Evolutionary conservation across 2,329 filamentous ascomycete species (phyloP).

Genomic region (Xylaria arbuscula): DNA sequence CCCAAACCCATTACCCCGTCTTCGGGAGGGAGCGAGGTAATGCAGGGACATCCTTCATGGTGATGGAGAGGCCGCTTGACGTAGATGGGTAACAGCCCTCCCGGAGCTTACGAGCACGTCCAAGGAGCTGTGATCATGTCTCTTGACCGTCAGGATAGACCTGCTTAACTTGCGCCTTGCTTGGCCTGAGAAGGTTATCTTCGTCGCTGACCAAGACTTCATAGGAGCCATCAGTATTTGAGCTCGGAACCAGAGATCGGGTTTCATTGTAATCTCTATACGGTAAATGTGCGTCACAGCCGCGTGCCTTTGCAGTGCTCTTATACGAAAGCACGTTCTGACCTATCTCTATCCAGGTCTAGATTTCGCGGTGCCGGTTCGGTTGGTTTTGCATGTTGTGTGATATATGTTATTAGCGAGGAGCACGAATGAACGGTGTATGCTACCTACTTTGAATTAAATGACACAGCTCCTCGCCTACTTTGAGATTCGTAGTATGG

Average conservation of each 20-base stretch:
- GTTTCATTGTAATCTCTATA: slow-evolving; percentile 1
- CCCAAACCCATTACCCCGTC: slow-evolving; percentile 1
- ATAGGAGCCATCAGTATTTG: slow-evolving; percentile 9
- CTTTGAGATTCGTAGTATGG: too few relatives aligned
- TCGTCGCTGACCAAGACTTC: slow-evolving; percentile 4
- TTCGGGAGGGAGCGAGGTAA: slow-evolving; percentile 5
- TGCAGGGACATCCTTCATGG: slow-evolving; percentile 15
- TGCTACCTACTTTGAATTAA: too few relatives aligned
- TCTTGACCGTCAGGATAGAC: slow-evolving; percentile 1
- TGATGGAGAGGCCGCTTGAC: not conserved
- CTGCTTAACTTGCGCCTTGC: slow-evolving; percentile 4
- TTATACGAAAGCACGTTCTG: too few relatives aligned
- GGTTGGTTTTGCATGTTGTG: too few relatives aligned
- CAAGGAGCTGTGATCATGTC: slow-evolving; percentile 6
- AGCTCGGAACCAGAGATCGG: not conserved
- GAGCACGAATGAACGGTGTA: too few relatives aligned
- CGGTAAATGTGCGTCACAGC: too few relatives aligned
- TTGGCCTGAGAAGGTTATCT: slow-evolving; percentile 13
- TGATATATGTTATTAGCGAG: too few relatives aligned
- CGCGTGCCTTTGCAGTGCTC: too few relatives aligned
- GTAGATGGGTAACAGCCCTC: slow-evolving; percentile 7
- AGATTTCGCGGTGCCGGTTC: too few relatives aligned
- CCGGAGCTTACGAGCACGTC: slow-evolving; percentile 3
- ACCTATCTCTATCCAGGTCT: too few relatives aligned
- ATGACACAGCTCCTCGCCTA: too few relatives aligned